phyloP scores from a whole-genome alignment of 305 asterid genomes.

The Andrographis paniculata region DNA sequence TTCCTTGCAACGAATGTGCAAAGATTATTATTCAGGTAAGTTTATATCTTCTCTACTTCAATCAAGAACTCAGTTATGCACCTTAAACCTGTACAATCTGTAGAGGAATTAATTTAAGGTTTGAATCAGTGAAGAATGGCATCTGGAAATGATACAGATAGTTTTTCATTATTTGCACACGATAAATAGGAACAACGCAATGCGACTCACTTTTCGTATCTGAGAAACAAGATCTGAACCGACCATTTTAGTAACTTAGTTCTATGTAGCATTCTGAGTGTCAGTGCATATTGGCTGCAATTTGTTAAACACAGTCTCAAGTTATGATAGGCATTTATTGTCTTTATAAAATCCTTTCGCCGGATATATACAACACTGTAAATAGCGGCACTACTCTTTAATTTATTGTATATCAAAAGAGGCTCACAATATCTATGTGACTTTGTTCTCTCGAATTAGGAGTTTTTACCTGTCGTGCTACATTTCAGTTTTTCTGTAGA shows the following conservation, averaged over 20 bases:
- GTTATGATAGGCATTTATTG: not conserved
- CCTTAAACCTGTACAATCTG: constrained; percentile 1
- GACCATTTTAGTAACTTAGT: too few relatives aligned
- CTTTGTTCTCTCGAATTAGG: too few relatives aligned
- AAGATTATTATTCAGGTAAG: constrained; percentile 85
- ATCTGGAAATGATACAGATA: too few relatives aligned
- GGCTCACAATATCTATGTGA: too few relatives aligned
- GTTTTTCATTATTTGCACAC: too few relatives aligned
- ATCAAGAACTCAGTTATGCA: constrained; percentile 1
- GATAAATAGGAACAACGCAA: too few relatives aligned
- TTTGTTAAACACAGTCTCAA: not conserved
- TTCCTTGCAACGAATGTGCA: constrained; percentile 93
- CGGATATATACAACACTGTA: not conserved
- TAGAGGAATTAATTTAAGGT: too few relatives aligned
- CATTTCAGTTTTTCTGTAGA: not conserved
- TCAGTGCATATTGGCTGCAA: not conserved
- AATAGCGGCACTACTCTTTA: not conserved
- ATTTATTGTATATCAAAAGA: too few relatives aligned
- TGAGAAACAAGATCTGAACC: not conserved
- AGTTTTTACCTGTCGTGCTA: too few relatives aligned
- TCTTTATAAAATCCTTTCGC: constrained; percentile 1
- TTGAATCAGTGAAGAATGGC: too few relatives aligned
- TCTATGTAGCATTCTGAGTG: not conserved
- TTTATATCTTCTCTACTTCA: constrained; percentile 12
- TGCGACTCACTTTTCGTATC: not conserved